Evolutionary conservation across 2,329 filamentous ascomycete genomes (phyloP).

Genomic region (Penicillium glabrum): DNA sequence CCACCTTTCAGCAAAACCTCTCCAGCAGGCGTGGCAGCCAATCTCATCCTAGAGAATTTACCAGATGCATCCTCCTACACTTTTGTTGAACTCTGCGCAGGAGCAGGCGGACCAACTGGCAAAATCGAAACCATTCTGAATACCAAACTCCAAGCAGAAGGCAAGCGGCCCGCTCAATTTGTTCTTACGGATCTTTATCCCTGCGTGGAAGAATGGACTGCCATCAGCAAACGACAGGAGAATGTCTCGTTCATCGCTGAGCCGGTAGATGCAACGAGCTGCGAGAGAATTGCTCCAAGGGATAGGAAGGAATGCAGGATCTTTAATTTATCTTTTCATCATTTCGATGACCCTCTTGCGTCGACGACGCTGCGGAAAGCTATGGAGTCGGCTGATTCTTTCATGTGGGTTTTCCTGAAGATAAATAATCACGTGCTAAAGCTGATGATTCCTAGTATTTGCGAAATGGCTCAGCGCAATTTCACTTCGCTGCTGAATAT

Average conservation of each 20-base stretch:
- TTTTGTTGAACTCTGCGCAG: neutral
- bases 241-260: neutral
- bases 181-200: neutral
- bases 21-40: neutral
- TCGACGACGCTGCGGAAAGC: neutral
- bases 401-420: neutral
- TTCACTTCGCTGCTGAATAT: neutral
- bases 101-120: neutral
- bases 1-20: neutral
- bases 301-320: neutral
- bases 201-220: neutral
- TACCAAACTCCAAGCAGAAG: neutral
- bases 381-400: neutral
- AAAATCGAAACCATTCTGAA: neutral
- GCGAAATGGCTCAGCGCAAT: neutral
- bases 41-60: neutral
- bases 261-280: neutral
- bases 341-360: neutral
- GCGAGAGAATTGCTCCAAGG: neutral
- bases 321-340: neutral
- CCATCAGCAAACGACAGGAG: neutral
- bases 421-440: neutral
- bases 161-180: neutral
- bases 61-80: neutral
- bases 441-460: neutral